Conservation (phyloP, 75 land plant genomes). For the Cupressus sempervirens region DNA sequence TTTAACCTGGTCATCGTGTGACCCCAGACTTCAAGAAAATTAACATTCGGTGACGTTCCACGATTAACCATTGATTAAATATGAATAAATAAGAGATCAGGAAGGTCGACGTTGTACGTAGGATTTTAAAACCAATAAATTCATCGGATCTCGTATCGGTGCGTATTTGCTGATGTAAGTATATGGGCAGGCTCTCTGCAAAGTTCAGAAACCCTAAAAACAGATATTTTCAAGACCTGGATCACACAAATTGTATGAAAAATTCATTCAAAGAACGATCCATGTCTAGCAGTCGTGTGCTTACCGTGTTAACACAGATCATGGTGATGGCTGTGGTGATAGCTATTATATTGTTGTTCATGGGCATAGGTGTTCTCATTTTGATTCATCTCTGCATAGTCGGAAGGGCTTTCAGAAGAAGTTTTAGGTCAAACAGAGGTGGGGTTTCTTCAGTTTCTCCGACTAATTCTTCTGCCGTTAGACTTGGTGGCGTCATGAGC, state of each 20-base stretch:
- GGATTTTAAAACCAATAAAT: not conserved
- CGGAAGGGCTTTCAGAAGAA: constrained; percentile 8
- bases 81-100: no score
- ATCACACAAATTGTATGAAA: not conserved
- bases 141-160: not conserved
- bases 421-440: not conserved
- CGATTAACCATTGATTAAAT: no score
- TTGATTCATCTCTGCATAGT: constrained; percentile 11
- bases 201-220: not conserved
- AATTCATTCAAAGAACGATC: not conserved
- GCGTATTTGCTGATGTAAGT: not conserved
- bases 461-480: not conserved
- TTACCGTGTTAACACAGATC: constrained; percentile 13
- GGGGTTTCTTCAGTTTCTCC: not conserved
- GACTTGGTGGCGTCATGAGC: no score
- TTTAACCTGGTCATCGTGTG: no score
- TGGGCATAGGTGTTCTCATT: constrained; percentile 1
- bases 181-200: not conserved
- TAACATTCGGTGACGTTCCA: no score
- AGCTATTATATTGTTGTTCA: constrained; percentile 8
- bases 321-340: constrained; percentile 40
- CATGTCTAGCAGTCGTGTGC: not conserved
- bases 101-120: not conserved
- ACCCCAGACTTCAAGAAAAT: no score
- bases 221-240: not conserved